Evolutionary conservation across 768 basidiomycete genomes (phyloP), one percentile per base, ranked within the genome.

Genomic region (Paxillus ammoniavirescens): DNA sequence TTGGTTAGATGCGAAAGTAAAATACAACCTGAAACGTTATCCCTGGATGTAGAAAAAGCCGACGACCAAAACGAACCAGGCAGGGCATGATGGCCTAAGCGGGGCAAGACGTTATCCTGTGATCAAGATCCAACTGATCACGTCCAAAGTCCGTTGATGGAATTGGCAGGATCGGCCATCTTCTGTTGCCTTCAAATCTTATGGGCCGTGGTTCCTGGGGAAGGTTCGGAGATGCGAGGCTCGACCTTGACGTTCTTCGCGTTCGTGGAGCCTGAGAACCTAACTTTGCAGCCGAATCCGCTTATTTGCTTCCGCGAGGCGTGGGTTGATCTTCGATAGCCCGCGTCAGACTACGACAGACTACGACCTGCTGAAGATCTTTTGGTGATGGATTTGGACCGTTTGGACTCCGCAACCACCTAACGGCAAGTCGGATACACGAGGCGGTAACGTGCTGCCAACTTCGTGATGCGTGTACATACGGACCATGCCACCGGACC

Each of bases 391-490:
- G 2, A 26, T 28, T 26, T 26, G 26, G 26, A 26, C 26, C 26
- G 26, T 26, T 36, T 18, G 50, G 42, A 38, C 23, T 18, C 35
- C 35, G 36, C 42, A 44, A 31, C 58, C 48, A 31, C 8, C 7
- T 8, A 8, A 59, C 63, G 60, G 66, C 54, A 65, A 26, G 52
- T 21, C 53, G 28, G 33, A 43, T n/a, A 60, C 63, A 69, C 57
- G 60, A 66, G 67, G 63, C 55, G 31, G 54, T 56, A 55, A 42
- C 45, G 56, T 60, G 57, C 55, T 59, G 56, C 54, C 55, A 58
- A 53, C 38, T 31, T 31, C 31, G 40, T 52, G 50, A 50, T 48
- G 55, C 43, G 14, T 37, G n/a, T 23, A 15, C 52, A 48, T 23
- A 50, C 53, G 52, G 49, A n/a, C n/a, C 35, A 14, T 40, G n/a